phyloP scores from a whole-genome alignment of 2,329 filamentous ascomycete genomes.

The Alternaria sp. region DNA sequence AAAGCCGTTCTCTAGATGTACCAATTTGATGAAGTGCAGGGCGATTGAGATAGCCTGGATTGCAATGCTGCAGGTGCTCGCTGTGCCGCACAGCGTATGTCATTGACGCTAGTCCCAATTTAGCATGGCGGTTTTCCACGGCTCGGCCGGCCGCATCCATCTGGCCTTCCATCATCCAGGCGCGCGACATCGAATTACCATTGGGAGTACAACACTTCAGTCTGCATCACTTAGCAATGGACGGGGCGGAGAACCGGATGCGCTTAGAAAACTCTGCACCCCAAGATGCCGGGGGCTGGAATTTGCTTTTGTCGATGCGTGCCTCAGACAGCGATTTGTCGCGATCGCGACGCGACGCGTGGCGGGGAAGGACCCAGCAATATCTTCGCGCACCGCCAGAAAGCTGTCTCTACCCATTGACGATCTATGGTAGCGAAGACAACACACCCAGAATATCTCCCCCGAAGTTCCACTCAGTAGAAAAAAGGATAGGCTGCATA shows the following conservation, averaged over 20 bases:
- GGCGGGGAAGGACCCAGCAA: neutral
- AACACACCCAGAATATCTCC: neutral
- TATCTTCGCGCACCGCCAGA: neutral
- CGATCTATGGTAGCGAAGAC: neutral
- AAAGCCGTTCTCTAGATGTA: neutral
- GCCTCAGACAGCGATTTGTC: neutral
- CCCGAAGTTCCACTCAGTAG: neutral
- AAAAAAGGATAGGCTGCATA: neutral
- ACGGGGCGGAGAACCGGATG: neutral
- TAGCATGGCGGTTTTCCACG: neutral
- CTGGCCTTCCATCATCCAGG: neutral
- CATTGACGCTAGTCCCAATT: neutral
- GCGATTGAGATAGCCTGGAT: neutral
- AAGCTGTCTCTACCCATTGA: neutral
- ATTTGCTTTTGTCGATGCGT: neutral
- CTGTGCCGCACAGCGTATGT: neutral
- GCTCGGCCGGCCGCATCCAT: neutral
- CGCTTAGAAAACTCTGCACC: neutral
- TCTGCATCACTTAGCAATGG: neutral
- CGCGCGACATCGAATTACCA: neutral
- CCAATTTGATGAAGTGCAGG: neutral
- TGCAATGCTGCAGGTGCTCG: neutral
- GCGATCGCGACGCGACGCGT: neutral
- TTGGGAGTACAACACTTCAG: neutral
- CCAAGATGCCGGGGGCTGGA: fast-evolving